phyloP scores from a whole-genome alignment of 129 eudicot genomes.

The Apium graveolens region DNA sequence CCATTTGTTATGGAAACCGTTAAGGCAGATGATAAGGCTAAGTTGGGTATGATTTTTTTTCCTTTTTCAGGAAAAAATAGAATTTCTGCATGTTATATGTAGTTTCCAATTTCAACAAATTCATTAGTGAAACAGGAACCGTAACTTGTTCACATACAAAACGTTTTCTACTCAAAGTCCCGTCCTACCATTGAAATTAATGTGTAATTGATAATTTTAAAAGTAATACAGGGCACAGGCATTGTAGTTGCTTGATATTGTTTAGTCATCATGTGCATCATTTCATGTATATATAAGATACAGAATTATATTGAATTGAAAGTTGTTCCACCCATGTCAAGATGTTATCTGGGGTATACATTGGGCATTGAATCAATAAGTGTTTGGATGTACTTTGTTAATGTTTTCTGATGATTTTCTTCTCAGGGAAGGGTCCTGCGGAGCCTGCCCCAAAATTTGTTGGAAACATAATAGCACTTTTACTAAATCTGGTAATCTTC shows the following conservation, averaged over 20 bases:
- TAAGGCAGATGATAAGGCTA: constrained; percentile 91
- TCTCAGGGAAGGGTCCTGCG: constrained; percentile 80
- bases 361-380: not conserved
- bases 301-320: not conserved
- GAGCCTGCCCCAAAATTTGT: constrained; percentile 88
- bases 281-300: not conserved
- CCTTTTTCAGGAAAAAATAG: not conserved
- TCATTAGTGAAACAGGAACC: not conserved
- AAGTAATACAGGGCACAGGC: not conserved
- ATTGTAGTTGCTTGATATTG: not conserved
- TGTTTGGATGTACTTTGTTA: not conserved
- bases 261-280: not conserved
- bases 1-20: constrained; percentile 97
- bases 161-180: not conserved
- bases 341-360: not conserved
- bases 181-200: not conserved
- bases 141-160: not conserved
- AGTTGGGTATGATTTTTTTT: constrained; percentile 52
- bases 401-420: not conserved
- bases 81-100: not conserved
- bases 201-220: not conserved
- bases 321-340: not conserved
- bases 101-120: not conserved
- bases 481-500: constrained; percentile 56
- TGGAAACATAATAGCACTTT: constrained; percentile 74